Evolutionary conservation across 108 stramenopile species (phyloP).

Genomic region (Pseudonitzschia multiseries): DNA sequence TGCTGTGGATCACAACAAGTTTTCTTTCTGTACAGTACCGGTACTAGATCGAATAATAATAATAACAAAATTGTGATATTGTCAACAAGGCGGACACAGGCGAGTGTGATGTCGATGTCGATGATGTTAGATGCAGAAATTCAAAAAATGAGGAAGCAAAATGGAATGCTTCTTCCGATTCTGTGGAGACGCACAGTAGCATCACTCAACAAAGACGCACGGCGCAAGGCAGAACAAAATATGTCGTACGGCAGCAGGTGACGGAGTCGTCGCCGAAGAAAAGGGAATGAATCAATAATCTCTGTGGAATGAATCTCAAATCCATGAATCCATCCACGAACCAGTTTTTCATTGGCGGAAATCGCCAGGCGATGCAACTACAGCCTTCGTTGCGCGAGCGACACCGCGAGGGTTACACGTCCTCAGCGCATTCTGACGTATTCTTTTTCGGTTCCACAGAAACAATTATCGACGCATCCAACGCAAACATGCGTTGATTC

Average conservation of each 20-base stretch:
- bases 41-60: too few species aligned
- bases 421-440: not conserved
- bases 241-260: too few species aligned
- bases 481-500: not conserved
- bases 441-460: not conserved
- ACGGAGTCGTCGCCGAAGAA: not conserved
- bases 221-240: too few species aligned
- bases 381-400: not conserved
- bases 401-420: not conserved
- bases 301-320: too few species aligned
- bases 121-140: constrained; percentile 12
- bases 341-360: not conserved
- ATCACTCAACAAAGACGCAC: not conserved
- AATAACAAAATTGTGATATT: not conserved
- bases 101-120: constrained; percentile 1
- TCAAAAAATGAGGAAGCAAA: constrained; percentile 1
- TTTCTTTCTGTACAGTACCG: not conserved
- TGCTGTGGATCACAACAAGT: not conserved
- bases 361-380: not conserved
- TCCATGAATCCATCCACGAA: too few species aligned
- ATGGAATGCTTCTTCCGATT: not conserved
- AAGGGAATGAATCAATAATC: too few species aligned
- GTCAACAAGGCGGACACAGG: not conserved
- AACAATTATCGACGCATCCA: not conserved
- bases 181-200: not conserved